Base-by-base conservation (phyloP, 768 basidiomycete genomes). In the Mycena rosella region DNA sequence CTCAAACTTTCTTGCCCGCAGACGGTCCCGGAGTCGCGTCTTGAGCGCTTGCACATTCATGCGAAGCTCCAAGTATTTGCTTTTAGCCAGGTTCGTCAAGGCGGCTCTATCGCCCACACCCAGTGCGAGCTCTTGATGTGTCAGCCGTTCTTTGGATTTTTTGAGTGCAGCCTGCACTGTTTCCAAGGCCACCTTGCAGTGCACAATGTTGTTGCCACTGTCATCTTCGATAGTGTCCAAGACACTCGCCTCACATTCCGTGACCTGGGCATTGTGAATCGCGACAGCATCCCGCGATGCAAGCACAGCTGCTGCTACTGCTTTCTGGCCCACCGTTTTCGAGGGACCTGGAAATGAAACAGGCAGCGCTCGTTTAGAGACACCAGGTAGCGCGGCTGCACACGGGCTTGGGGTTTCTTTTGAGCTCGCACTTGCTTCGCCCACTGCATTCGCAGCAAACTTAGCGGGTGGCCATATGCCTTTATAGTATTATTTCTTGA, bases 391-490 rank as follows among this genome's bases (percentile, higher is more conserved):
- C 32, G 32, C 32, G 11, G 32, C 32, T 34, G 11, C 32, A 34
- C 11, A 56, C 60, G 32, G 2, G 59, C 27, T 0, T 56, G 6
- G 5, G 58, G 58, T 17, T 52, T 38, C 10, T 49, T 62, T 62
- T 84, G 80, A 0, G 76, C n/a, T n/a, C n/a, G n/a, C 68, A 70
- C 67, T 64, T 84, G 83, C 1, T 69, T 29, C 2, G 66, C 61
- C 81, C 81, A 84, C 53, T 83, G 74, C 14, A 63, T 14, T 0
- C 73, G 60, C 0, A 84, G 68, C 0, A 78, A 69, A 6, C 27
- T 15, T 0, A 64, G 14, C 0, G 66, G 3, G 4, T 76, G 30
- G 0, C 65, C 73, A 36, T 70, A 76, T 7, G 64, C 32, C 10
- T 52, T 49, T 1, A 83, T 64, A 3, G 45, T n/a, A n/a, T n/a